Conservation (phyloP, 176 grass and related monocot genomes). For the Guadua angustifolia region DNA sequence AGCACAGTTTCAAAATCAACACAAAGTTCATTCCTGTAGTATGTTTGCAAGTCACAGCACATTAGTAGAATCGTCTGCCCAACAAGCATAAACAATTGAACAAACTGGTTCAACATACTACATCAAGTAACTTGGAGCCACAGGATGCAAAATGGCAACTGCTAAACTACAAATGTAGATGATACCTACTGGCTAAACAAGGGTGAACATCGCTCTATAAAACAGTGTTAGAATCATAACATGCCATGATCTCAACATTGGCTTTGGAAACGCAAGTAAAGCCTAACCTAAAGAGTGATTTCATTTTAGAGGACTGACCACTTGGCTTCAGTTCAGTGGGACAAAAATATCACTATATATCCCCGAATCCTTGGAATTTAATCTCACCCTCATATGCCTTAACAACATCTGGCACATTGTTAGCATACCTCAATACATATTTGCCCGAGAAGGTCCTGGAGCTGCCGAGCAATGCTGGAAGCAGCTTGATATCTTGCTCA, state of each 20-base stretch:
- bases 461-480: not conserved
- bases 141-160: not conserved
- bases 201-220: not conserved
- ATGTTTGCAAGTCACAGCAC: not conserved
- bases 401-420: constrained; percentile 53
- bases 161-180: constrained; percentile 33
- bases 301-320: not conserved
- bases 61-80: not conserved
- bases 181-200: not conserved
- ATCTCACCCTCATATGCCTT: constrained; percentile 57
- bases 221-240: constrained; percentile 29
- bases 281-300: not conserved
- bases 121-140: not conserved
- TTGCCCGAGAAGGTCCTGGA: not conserved
- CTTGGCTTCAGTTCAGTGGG: not conserved
- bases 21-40: not conserved
- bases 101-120: not conserved
- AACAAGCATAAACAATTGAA: constrained; percentile 14
- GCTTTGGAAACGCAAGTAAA: not conserved
- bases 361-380: constrained; percentile 49
- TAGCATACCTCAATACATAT: constrained; percentile 39
- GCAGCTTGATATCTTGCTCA: not conserved
- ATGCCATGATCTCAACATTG: constrained; percentile 25
- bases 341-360: not conserved
- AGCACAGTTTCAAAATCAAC: not conserved